Evolutionary conservation across 768 basidiomycete genomes (phyloP), one percentile per base, ranked within the genome.

Genomic region (Podaxis carcinomalis): DNA sequence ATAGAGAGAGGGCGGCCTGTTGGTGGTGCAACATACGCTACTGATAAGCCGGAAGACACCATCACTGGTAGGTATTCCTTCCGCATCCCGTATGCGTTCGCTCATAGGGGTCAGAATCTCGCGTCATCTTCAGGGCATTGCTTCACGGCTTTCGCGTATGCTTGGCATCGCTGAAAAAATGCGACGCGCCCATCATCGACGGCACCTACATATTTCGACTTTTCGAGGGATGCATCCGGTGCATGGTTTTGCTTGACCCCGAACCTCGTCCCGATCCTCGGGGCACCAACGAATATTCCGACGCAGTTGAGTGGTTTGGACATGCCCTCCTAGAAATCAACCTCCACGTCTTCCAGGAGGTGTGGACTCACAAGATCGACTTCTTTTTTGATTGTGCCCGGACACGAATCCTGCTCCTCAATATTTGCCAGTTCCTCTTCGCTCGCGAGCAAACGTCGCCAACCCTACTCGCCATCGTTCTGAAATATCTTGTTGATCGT

Each of bases 291-390:
- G 83, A 73, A 46, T 77, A 78, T 58, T 79, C 87, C 55, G 95
- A 98, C 69, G 87, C 88, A 4, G 83, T 94, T 68, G 96, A 99
- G 60, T 87, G 88, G 81, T 85, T 98, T 62, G 86, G 84, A 4
- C 82, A 84, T 23, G 85, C 90, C 44, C 81, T 95, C 47, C 73
- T 86, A 39, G 91, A 95, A 70, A 83, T 95, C 67, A 91, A 97
- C 68, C 79, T 91, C 6, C 92, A 96, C 68, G 90, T 95, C 62
- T 95, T 97, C 71, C 91, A 96, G 72, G 94, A 97, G 74, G 92
- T 98, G 35, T 96, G 95, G 94, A 93, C 91, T 37, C 87, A 86
- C 70, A 90, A 93, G 70, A 90, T 98, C 76, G 88, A 87, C 27
- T 89, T 95, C 71, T 97, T 95, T 77, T 90, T 97, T 71, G 82